Evolutionary conservation across 805 yeast genomes (phyloP).

Genomic region (Yarrowia yakushimensis): DNA sequence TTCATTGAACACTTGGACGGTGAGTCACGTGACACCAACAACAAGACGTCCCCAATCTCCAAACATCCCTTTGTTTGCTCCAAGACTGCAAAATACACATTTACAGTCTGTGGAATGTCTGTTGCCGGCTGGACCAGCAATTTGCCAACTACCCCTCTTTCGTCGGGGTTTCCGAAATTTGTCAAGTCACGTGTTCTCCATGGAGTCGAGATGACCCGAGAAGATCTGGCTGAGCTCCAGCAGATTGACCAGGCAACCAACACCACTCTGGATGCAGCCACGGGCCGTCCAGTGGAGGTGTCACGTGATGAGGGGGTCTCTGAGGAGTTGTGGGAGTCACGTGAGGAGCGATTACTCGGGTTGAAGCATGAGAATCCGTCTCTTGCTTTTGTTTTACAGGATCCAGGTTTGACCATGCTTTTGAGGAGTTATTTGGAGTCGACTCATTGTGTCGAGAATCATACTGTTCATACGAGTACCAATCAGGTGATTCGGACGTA

Average conservation of each 20-base stretch:
- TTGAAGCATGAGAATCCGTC: background rate
- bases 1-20: constrained; percentile 27
- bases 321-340: background rate
- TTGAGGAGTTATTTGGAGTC: constrained; percentile 58
- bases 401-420: constrained; percentile 68
- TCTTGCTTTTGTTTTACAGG: constrained; percentile 43
- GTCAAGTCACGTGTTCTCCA: constrained; percentile 3
- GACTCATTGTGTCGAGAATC: constrained; percentile 65
- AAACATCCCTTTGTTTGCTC: background rate
- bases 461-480: constrained; percentile 62
- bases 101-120: constrained; percentile 8
- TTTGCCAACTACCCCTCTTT: background rate
- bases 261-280: background rate
- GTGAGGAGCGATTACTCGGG: background rate
- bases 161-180: background rate
- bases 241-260: background rate
- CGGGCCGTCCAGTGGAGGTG: background rate
- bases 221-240: background rate
- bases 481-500: constrained; percentile 39
- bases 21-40: background rate
- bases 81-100: background rate
- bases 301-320: background rate
- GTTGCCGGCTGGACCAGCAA: constrained; percentile 23
- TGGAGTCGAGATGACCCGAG: background rate
- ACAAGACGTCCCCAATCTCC: background rate